Conservation (phyloP, 768 basidiomycete species). For the Tephrocybe sp. region DNA sequence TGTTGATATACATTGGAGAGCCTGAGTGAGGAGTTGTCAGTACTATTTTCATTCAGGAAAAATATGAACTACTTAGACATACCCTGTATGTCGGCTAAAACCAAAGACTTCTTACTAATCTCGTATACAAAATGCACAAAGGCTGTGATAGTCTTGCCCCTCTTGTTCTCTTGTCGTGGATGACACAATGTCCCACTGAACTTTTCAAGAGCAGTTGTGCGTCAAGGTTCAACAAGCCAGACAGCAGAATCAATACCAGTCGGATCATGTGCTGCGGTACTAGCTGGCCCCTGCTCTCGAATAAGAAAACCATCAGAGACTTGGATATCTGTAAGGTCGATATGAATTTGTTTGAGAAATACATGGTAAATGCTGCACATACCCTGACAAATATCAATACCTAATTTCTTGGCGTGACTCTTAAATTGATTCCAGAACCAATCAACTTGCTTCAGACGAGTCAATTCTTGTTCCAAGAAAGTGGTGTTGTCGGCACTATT, state of each 20-base stretch:
- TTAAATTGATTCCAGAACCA: too few relatives aligned
- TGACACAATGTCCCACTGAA: not conserved
- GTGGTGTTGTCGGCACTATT: too few relatives aligned
- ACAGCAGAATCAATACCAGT: not conserved
- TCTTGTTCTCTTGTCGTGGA: not conserved
- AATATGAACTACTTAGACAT: not conserved
- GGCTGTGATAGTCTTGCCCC: not conserved
- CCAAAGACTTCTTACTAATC: not conserved
- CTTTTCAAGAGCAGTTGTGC: not conserved
- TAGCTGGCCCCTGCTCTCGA: too few relatives aligned
- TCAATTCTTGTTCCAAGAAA: too few relatives aligned
- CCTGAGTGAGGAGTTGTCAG: not conserved
- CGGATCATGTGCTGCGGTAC: too few relatives aligned
- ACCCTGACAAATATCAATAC: too few relatives aligned
- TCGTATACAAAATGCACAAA: constrained; percentile 1
- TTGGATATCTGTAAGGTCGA: too few relatives aligned
- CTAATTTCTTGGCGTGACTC: too few relatives aligned
- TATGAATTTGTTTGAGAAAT: too few relatives aligned
- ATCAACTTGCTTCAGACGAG: too few relatives aligned
- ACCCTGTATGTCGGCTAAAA: constrained; percentile 1
- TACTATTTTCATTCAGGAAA: too few relatives aligned
- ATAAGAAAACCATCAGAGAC: too few relatives aligned
- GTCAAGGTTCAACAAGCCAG: not conserved
- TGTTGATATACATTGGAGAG: not conserved
- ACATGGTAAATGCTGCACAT: not conserved